Evolutionary conservation across 306 rosid genomes (phyloP).

Genomic region (Cucumis hystrix): DNA sequence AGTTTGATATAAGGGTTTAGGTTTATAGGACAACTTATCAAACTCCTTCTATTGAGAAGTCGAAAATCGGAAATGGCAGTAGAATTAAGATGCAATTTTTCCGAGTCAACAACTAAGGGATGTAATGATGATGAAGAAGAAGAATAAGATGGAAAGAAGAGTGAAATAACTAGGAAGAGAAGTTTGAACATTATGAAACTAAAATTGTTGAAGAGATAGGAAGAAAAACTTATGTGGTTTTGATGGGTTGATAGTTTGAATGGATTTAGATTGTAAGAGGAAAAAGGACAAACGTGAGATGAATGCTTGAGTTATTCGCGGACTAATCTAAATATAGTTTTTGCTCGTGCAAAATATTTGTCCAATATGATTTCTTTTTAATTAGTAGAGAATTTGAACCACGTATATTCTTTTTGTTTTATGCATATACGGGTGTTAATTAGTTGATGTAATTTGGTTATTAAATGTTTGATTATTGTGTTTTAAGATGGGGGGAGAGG

Average conservation of each 20-base stretch:
- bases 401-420: too few relatives aligned
- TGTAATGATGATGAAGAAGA: constrained; percentile 9
- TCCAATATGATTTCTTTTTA: background rate
- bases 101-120: constrained; percentile 16
- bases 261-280: background rate
- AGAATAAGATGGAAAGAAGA: background rate
- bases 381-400: too few relatives aligned
- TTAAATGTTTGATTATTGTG: too few relatives aligned
- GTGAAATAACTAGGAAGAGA: background rate
- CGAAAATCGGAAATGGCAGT: constrained; percentile 61
- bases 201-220: background rate
- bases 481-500: too few relatives aligned
- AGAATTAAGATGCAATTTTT: constrained; percentile 29
- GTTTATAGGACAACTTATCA: constrained; percentile 20
- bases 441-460: too few relatives aligned
- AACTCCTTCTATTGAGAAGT: constrained; percentile 31
- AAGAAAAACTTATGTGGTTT: background rate
- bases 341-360: background rate
- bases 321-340: background rate
- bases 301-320: background rate
- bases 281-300: background rate
- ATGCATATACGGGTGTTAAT: too few relatives aligned
- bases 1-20: constrained; percentile 20
- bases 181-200: constrained; percentile 1
- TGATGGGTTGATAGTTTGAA: background rate